Base-by-base conservation (phyloP, 164 flowering plant species). In the Sextonia rubra region DNA sequence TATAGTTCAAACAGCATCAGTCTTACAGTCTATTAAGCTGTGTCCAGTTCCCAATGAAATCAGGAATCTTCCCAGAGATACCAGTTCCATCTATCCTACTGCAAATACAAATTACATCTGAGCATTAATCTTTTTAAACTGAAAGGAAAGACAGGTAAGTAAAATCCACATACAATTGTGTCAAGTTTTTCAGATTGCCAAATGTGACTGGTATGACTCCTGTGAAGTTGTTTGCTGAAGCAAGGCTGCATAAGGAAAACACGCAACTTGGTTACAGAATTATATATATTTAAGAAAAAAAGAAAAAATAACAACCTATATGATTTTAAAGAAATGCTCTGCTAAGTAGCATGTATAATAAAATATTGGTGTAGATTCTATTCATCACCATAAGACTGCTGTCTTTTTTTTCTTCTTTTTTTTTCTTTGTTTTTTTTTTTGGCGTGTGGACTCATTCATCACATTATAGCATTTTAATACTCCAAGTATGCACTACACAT, bases 1-100 rank as follows among this genome's bases (percentile, higher is more conserved):
- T 61, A 66, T 18, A 37, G 4, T 14, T 12, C 20, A 15, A 1
- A 64, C 20, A 29, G 64, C 23, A 25, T 25, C 9, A 12, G 9
- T 22, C 18, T 86, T 76, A 92, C 97, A 92, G 75, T 76, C 85
- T 83, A 0, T 6, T 15, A 60, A 94, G 67, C 17, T 72, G 69
- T 47, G 84, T 83, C 98, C 91, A 90, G 75, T 87, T 91, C 56
- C 98, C 97, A 56, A 95, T 89, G 70, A 91, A 84, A 71, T 85
- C 85, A 44, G 99, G 99, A 79, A 95, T 86, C 75, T 66, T 86
- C 66, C 99, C 99, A 3, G 92, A 80, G 27, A 93, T 66, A 17
- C 26, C 23, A 76, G 32, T 91, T 71, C 98, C 98, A 79, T 87
- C 93, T 75, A 95, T 81, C 75, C 89, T 74, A 81, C 99, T 95